A percentile compares a stretch with the other conserved stretches of the same genome.
phyloP scores from a whole-genome alignment of 495 filamentous ascomycete species.

The Penicillium verhagenii region DNA sequence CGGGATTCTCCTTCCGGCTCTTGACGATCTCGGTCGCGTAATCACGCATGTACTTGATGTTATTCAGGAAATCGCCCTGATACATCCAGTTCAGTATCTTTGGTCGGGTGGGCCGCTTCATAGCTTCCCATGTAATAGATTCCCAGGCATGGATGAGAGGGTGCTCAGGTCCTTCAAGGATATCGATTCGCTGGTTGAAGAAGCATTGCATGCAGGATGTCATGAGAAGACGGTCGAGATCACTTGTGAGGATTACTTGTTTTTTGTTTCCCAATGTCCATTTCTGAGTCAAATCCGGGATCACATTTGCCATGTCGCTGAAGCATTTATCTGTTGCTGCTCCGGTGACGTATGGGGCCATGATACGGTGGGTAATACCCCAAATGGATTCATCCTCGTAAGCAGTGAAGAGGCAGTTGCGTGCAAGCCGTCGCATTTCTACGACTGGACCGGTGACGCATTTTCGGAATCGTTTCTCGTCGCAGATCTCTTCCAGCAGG shows the following conservation, averaged over 20 bases:
- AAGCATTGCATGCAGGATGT: conserved; percentile 65
- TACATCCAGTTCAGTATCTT: conserved; percentile 38
- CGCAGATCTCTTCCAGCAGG: conserved; percentile 67
- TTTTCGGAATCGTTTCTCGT: conserved; percentile 71
- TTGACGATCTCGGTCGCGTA: conserved; percentile 59
- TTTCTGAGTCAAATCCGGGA: conserved; percentile 23
- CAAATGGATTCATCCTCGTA: conserved; percentile 61
- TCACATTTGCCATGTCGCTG: conserved; percentile 28
- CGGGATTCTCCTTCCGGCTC: conserved; percentile 50
- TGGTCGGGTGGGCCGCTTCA: conserved; percentile 41
- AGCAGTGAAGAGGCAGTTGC: conserved; percentile 76
- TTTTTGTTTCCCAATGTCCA: conserved; percentile 23
- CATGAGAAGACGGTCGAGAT: conserved; percentile 68
- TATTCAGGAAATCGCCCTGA: conserved; percentile 47
- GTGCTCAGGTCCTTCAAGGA: conserved; percentile 25
- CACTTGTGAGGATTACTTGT: conserved; percentile 39
- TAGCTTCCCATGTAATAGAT: conserved; percentile 39
- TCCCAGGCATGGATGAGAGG: conserved; percentile 36
- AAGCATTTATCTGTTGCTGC: conserved; percentile 17
- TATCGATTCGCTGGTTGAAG: conserved; percentile 36
- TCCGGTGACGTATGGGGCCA: conserved; percentile 22
- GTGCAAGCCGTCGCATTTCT: conserved; percentile 61
- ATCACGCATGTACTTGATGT: conserved; percentile 55
- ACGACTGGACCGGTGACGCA: conserved; percentile 54
- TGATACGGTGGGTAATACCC: conserved; percentile 49